Evolutionary conservation across 2,329 filamentous ascomycete species (phyloP).

Genomic region (Fusarium compactum): DNA sequence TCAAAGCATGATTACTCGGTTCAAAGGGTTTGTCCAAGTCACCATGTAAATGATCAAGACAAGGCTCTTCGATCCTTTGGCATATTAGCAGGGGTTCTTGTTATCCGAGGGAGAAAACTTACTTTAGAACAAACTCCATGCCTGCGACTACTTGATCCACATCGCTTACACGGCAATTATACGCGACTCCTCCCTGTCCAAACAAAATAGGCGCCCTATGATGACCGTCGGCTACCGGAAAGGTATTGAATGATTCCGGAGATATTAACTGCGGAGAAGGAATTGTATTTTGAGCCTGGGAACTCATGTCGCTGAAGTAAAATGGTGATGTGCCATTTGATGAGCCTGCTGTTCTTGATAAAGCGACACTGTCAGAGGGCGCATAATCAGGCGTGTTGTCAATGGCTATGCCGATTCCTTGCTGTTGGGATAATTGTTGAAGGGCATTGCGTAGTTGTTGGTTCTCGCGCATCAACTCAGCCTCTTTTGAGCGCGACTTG

Average conservation of each 20-base stretch:
- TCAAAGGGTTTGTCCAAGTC: slow-evolving; percentile 17
- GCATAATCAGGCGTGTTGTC: background rate
- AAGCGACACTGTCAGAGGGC: background rate
- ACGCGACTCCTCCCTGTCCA: background rate
- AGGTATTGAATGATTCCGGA: slow-evolving; percentile 2
- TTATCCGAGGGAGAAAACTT: background rate
- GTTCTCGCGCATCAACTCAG: slow-evolving; percentile 15
- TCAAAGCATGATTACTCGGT: slow-evolving; percentile 15
- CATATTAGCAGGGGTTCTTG: background rate
- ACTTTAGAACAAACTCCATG: slow-evolving; percentile 53
- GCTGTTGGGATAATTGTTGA: background rate
- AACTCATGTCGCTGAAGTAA: background rate
- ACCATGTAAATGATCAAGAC: slow-evolving; percentile 23
- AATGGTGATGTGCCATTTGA: slow-evolving; percentile 10
- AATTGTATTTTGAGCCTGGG: background rate
- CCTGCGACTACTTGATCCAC: slow-evolving; percentile 36
- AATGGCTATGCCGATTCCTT: slow-evolving; percentile 8
- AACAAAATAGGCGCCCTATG: background rate
- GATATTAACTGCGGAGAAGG: slow-evolving; percentile 21
- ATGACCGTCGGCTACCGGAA: background rate
- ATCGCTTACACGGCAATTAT: slow-evolving; percentile 1
- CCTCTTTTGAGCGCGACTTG: slow-evolving; percentile 10
- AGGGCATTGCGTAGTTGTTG: slow-evolving; percentile 25
- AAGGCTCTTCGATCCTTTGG: slow-evolving; percentile 23
- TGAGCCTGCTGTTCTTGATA: slow-evolving; percentile 3